Conservation (phyloP, 257 asterid species). For the Marsdenia floribunda region DNA sequence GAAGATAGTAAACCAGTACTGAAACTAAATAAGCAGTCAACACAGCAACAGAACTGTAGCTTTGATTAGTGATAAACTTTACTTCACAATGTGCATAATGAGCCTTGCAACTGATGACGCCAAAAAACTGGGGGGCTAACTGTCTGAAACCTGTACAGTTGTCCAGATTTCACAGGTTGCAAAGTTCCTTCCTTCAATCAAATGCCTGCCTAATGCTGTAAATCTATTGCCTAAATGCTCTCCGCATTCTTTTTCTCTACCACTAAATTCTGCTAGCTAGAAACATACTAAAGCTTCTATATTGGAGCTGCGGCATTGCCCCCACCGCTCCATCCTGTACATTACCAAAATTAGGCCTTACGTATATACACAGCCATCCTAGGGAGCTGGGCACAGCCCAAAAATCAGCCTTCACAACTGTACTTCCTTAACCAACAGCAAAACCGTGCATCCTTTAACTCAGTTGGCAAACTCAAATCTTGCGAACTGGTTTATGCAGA, state of each 20-base stretch:
- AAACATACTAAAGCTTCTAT: background rate
- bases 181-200: background rate
- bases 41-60: background rate
- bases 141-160: background rate
- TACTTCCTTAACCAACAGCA: background rate
- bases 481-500: slow-evolving; percentile 45
- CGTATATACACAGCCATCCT: slow-evolving; percentile 7
- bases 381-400: background rate
- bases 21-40: no score
- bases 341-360: slow-evolving; percentile 16
- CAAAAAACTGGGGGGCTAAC: background rate
- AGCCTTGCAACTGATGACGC: background rate
- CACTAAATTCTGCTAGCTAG: background rate
- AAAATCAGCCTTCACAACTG: background rate
- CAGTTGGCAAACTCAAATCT: slow-evolving; percentile 18
- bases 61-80: background rate
- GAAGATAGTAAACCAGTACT: background rate
- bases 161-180: background rate
- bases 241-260: background rate
- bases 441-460: slow-evolving; percentile 17
- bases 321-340: slow-evolving; percentile 16
- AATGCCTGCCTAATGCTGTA: slow-evolving; percentile 5
- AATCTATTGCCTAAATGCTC: slow-evolving; percentile 5
- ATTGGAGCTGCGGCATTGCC: background rate
- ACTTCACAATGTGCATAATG: background rate